Evolutionary conservation across 345 rosid species (phyloP).

Genomic region (Euphorbia pulcherrima): DNA sequence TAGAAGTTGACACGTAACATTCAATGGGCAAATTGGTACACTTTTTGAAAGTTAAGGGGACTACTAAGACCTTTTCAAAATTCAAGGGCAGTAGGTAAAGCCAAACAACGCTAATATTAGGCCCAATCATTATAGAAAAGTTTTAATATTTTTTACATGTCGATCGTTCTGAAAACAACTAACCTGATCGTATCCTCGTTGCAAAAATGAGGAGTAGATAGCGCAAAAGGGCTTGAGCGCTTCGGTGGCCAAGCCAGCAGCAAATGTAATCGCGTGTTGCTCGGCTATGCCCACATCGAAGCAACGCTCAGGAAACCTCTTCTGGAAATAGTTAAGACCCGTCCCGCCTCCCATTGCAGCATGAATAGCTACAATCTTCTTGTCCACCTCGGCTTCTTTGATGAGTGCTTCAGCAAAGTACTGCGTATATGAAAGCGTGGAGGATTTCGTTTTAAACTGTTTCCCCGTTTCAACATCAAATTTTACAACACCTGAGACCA

Average conservation of each 20-base stretch:
- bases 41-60: too few relatives aligned
- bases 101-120: too few relatives aligned
- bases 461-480: constrained; percentile 57
- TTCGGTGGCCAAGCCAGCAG: constrained; percentile 71
- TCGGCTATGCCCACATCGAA: constrained; percentile 75
- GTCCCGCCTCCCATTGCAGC: constrained; percentile 90
- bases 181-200: constrained; percentile 76
- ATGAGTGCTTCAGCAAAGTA: constrained; percentile 65
- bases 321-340: constrained; percentile 66
- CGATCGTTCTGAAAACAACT: too few relatives aligned
- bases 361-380: constrained; percentile 62
- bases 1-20: too few relatives aligned
- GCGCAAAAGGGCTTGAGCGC: constrained; percentile 80
- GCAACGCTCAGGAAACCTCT: constrained; percentile 66
- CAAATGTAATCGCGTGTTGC: constrained; percentile 78
- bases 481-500: constrained; percentile 57
- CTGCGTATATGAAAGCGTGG: constrained; percentile 53
- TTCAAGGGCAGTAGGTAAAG: too few relatives aligned
- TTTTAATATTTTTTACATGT: too few relatives aligned
- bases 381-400: constrained; percentile 59
- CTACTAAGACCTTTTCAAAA: too few relatives aligned
- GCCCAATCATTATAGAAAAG: too few relatives aligned
- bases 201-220: constrained; percentile 71
- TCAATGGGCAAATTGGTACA: too few relatives aligned
- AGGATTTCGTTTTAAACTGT: constrained; percentile 51